These are phyloP conservation scores for Besnoitia besnoiti DNA, from an alignment of 169 alveolate species.

Conservation along the genomic window DNA sequence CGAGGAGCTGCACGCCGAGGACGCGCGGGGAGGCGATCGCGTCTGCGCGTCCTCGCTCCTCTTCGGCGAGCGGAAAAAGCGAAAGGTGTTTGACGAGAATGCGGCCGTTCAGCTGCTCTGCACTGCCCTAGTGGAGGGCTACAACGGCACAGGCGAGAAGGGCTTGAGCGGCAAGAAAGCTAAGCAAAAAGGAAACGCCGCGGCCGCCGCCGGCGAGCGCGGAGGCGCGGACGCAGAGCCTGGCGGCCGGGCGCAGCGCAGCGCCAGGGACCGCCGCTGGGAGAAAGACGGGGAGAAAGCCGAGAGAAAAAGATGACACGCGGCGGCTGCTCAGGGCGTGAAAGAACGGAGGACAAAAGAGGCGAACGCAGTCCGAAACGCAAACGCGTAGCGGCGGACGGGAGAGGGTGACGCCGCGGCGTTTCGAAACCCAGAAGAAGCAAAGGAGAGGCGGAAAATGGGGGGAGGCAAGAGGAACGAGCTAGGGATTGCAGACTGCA, in stretches of 20 bases:
- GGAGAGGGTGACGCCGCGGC: too few relatives aligned
- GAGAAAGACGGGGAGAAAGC: neutral
- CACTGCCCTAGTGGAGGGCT: neutral
- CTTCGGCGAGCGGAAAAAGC: neutral
- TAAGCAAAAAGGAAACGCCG: neutral
- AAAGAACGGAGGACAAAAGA: too few relatives aligned
- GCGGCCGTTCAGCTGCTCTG: conserved; percentile 1
- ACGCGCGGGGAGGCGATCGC: neutral
- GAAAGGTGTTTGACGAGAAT: neutral
- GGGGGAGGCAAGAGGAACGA: too few relatives aligned
- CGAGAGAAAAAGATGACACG: neutral
- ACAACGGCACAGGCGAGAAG: neutral
- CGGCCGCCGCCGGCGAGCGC: neutral
- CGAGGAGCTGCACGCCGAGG: neutral
- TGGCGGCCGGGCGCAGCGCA: neutral
- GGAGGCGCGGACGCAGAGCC: conserved; percentile 22
- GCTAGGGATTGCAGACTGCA: too few relatives aligned
- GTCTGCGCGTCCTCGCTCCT: neutral
- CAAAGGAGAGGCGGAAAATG: too few relatives aligned
- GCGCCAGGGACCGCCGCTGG: neutral
- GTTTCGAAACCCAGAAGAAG: too few relatives aligned
- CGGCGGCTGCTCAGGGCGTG: too few relatives aligned
- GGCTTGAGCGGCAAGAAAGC: neutral
- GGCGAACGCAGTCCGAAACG: too few relatives aligned
- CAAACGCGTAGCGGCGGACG: too few relatives aligned